Evolutionary conservation across 2,329 filamentous ascomycete species (phyloP), one percentile per base, ranked within the genome.

Genomic region (Fusarium buxicola): DNA sequence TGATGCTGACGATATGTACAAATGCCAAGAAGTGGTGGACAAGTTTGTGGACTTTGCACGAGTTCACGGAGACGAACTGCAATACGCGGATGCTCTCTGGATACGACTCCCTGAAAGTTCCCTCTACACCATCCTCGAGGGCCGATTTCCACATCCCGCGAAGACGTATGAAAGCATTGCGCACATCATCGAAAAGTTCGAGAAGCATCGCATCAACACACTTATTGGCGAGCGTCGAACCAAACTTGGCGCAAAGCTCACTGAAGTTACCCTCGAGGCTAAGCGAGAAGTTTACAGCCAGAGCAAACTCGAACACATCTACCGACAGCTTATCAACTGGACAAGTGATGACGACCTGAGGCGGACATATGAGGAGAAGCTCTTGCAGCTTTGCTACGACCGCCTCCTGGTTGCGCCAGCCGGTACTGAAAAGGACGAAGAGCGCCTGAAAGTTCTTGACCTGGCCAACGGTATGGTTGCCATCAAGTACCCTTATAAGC

Each of bases 381-480:
- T 97, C 12, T 78, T 99, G 4, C 86, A 90, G 61, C 87, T 94
- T 72, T 92, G 89, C 59, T 90, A 94, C 66, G 93, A 97, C 55
- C 85, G 87, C 6, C 83, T 99, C 1, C 76, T 90, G 8, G 88
- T 91, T 25, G 81, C 92, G 13, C 86, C 89, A 3, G 59, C 82
- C 2, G 87, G 89, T 4, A 74, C 79, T 4, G 80, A 88, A 55
- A 98, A 98, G 76, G 73, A 78, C 1, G 76, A 81, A 15, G 93
- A 96, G 74, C 85, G 91, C 24, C 80, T 87, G 31, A 88, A 90
- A 63, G 89, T 97, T 0, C 78, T 90, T 69, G 89, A 90, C 58
- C 80, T 95, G 48, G 93, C 94, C 1, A 87, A 89, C 62, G 95
- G 94, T 60, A 97, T 99, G 91, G 94, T 99, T 59, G 91, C 97